phyloP scores from a whole-genome alignment of 2,329 filamentous ascomycete genomes.

The Oidium heveae region DNA sequence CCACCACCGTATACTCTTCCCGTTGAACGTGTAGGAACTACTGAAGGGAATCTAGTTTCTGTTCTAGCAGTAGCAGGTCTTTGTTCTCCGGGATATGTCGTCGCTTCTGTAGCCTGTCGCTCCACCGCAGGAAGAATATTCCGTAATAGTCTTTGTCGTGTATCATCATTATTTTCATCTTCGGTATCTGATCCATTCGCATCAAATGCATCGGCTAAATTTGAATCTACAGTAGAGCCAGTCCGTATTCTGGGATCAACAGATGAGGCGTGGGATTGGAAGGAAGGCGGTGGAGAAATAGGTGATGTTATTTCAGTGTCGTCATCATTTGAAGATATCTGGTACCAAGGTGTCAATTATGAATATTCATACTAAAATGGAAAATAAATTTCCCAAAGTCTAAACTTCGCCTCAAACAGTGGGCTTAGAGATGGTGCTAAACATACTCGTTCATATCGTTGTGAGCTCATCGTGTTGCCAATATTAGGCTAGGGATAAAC shows the following conservation, averaged over 20 bases:
- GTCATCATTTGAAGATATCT: slow-evolving; percentile 35
- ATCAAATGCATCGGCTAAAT: slow-evolving; percentile 84
- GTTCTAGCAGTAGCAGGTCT: slow-evolving; percentile 9
- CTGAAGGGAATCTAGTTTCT: slow-evolving; percentile 10
- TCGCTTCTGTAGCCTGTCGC: slow-evolving; percentile 12
- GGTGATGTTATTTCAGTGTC: slow-evolving; percentile 14
- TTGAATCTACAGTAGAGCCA: slow-evolving; percentile 36
- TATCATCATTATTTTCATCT: slow-evolving; percentile 48
- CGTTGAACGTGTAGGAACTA: slow-evolving; percentile 7
- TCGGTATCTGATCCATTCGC: slow-evolving; percentile 50
- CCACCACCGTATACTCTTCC: slow-evolving; percentile 41
- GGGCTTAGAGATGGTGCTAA: neutral
- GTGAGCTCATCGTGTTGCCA: slow-evolving; percentile 11
- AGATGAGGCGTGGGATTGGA: slow-evolving; percentile 62
- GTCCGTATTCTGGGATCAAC: slow-evolving; percentile 20
- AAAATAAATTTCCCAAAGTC: no score
- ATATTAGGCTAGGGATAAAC: slow-evolving; percentile 2
- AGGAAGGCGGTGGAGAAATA: slow-evolving; percentile 50
- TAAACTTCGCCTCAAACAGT: no score
- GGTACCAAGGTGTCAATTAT: neutral
- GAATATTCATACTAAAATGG: neutral
- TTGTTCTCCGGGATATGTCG: slow-evolving; percentile 4
- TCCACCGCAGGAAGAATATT: slow-evolving; percentile 20
- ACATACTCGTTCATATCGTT: slow-evolving; percentile 30
- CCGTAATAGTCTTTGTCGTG: slow-evolving; percentile 67